Base-by-base conservation (phyloP, 2,329 filamentous ascomycete species). In the Trichoderma sp. region DNA sequence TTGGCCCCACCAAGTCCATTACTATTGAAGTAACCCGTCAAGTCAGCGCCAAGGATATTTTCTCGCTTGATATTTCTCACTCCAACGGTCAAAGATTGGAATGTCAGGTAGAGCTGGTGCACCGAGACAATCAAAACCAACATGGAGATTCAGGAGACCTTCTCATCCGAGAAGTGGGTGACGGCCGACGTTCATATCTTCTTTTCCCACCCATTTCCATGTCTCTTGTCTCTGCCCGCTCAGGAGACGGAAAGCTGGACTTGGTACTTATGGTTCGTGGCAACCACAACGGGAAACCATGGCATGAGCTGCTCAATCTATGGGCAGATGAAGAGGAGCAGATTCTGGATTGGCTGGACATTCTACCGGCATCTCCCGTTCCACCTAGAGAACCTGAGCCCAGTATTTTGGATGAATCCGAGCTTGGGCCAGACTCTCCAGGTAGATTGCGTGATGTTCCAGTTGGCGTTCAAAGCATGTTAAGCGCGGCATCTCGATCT, bases 111-210 rank as follows among this genome's bases (percentile, higher is more conserved):
- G 96, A 99, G 78, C 78, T 99, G 35, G 86, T 98, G 16, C 87
- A 95, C 72, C 89, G 96, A 76, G 95, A 98, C 76, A 93, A 93
- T 74, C 84, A 89, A 29, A 84, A 86, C n/a, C 87, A 88, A 60
- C 84, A 87, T 43, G 87, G 87, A 3, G 87, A 91, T 71, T 83
- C 87, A 60, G 94, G 95, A 7, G 96, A 99, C 78, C 78, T 99
- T n/a, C 86, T 99, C 27, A 91, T 99, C 68, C 94, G 95, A 73
- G 94, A 98, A 79, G 89, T 94, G n/a, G 93, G 94, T 56, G 87
- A 88, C 64, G 86, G 87, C 6, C 89, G 91, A 16, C 88, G 89
- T 65, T 83, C 84, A 33, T 98, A 93, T 89, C 86, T 99, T 5
- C 85, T 99, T 0, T 97, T 99, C 75, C 92, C 94, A n/a, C 95